phyloP scores from a whole-genome alignment of 768 basidiomycete genomes.

The Mycena chlorophos region DNA sequence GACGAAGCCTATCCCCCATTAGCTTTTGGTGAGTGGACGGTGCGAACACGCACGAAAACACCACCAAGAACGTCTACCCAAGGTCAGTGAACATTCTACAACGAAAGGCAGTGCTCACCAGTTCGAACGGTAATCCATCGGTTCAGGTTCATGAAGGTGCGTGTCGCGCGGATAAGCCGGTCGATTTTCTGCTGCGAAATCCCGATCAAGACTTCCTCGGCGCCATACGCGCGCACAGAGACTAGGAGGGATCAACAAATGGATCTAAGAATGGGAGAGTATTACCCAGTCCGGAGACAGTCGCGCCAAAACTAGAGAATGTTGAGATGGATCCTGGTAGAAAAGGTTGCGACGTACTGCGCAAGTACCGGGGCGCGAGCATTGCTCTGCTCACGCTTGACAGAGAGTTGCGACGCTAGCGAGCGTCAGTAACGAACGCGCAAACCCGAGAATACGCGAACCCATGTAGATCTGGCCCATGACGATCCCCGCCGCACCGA shows the following conservation, averaged over 20 bases:
- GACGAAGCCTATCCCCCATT: slow-evolving; percentile 24
- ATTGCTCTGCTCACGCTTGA: slow-evolving; percentile 50
- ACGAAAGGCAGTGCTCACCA: not conserved
- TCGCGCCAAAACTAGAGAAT: slow-evolving; percentile 45
- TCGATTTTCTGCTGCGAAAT: slow-evolving; percentile 42
- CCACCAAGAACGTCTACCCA: slow-evolving; percentile 39
- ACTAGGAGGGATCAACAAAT: slow-evolving; percentile 10
- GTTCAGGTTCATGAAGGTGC: slow-evolving; percentile 40
- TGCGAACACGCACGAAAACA: slow-evolving; percentile 35
- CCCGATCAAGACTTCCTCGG: slow-evolving; percentile 39
- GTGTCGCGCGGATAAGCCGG: slow-evolving; percentile 25
- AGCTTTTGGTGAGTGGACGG: not conserved
- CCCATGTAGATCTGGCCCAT: slow-evolving; percentile 46
- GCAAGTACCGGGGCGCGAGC: slow-evolving; percentile 35
- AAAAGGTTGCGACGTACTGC: slow-evolving; percentile 42
- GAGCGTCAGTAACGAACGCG: slow-evolving; percentile 6
- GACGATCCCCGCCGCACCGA: slow-evolving; percentile 44
- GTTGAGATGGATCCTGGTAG: slow-evolving; percentile 26
- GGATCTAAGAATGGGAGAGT: not conserved
- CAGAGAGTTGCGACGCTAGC: slow-evolving; percentile 43
- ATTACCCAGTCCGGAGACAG: slow-evolving; percentile 57
- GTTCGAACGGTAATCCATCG: slow-evolving; percentile 40
- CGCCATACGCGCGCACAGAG: slow-evolving; percentile 51
- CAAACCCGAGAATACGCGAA: not conserved
- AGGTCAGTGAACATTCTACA: slow-evolving; percentile 1